Evolutionary conservation across 768 basidiomycete genomes (phyloP), one percentile per base, ranked within the genome.

Genomic region (Pleurotus sapidus): DNA sequence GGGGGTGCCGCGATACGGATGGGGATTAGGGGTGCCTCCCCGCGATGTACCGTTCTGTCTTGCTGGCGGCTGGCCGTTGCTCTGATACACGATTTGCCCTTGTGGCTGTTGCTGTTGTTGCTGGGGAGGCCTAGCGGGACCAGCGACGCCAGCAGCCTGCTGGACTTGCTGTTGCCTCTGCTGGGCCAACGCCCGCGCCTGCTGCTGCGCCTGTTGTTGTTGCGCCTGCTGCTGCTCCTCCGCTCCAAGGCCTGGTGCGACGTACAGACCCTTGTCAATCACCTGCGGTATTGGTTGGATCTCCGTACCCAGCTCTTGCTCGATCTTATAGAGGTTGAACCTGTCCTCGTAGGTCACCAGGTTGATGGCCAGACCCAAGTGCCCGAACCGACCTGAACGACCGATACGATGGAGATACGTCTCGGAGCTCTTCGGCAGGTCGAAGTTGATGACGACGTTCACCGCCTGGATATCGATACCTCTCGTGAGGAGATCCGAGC

Each of bases 401-500:
- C 97, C 96, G 68, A 98, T 98, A 62, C 96, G 90, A 72, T 99
- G 96, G 18, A 99, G 87, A 74, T 99, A 99, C 3, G 96, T 98
- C 73, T 99, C 97, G 59, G 93, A 92, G 71, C 95, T 98, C 82
- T 98, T 97, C 59, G 96, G 96, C 74, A 98, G 97, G 72, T 99
- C 96, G 68, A 99, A 99, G 77, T 98, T 98, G 83, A 99, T 98
- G 67, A 99, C 96, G 70, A 98, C 97, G 74, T 99, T 99, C 60
- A 99, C 96, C 58, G 96, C 97, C 77, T 98, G 97, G 70, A 99
- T 99, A 74, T 99, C 96, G 72, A 99, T 99, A 76, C 96, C 96
- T 63, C 96, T 92, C 20, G 96, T 99, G 68, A 99, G 88, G 61
- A 99, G 86, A 75, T 99, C 96, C 53, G 87, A 89, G 78, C 96